A percentile compares a stretch with the other conserved stretches of the same genome.
Conservation (phyloP, 441 rosid genomes). For the Bocquillonia castaneifolia region DNA sequence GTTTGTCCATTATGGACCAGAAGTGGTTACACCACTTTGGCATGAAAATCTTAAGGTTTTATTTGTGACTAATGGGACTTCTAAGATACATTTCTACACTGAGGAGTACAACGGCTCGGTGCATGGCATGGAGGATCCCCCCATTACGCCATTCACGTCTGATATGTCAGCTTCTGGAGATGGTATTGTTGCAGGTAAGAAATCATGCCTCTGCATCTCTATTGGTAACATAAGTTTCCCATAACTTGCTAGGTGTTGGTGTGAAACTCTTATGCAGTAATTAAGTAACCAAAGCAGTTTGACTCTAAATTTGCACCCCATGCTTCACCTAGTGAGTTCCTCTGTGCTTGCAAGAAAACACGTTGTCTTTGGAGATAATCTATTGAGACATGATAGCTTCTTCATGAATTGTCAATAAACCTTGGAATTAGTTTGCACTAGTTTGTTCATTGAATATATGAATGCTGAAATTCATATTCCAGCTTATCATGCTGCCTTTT, state of each 20-base stretch:
- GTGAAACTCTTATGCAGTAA: not conserved
- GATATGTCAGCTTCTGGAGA: conserved; percentile 95
- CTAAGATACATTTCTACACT: conserved; percentile 82
- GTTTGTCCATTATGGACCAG: conserved; percentile 62
- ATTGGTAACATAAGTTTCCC: not conserved
- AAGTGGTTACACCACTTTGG: conserved; percentile 68
- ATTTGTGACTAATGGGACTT: conserved; percentile 91
- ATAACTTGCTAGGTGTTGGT: not conserved
- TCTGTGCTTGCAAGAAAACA: not conserved
- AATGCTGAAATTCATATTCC: not conserved
- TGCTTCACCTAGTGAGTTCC: not conserved
- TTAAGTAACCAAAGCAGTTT: not conserved
- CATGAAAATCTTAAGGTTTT: conserved; percentile 70
- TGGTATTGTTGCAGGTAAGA: conserved; percentile 82
- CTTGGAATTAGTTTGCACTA: conserved; percentile 6
- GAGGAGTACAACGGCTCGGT: conserved; percentile 71
- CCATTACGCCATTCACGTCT: conserved; percentile 65
- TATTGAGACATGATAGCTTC: not conserved
- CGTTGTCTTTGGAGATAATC: not conserved
- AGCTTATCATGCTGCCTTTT: not conserved
- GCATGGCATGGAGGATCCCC: conserved; percentile 79
- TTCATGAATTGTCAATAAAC: not conserved
- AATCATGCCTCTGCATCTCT: conserved; percentile 12
- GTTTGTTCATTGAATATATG: conserved; percentile 8
- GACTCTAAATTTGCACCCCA: not conserved